Evolutionary conservation across 1,284 basidiomycete species (phyloP), one percentile per base, ranked within the genome.

Genomic region (Tylopilus sp.): DNA sequence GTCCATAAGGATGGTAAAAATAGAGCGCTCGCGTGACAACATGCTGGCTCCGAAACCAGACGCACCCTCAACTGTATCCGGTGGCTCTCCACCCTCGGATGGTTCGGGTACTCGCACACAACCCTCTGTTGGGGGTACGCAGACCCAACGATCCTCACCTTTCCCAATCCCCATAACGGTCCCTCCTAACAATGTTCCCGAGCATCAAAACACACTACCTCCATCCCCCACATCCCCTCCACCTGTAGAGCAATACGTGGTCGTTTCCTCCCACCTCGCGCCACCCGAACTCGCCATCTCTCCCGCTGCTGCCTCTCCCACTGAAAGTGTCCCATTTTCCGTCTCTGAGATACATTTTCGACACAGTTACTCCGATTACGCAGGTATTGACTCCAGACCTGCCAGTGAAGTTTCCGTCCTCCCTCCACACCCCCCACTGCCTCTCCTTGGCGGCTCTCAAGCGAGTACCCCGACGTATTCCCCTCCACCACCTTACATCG

Each of bases 281-380:
- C 66, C 69, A 41, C 68, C 64, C 5, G 74, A 69, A 59, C 53
- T 69, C 64, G 66, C 71, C 73, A 53, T 69, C 68, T 24, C 79
- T 77, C 39, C 67, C n/a, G 60, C 73, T 58, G 58, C 73, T 59
- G 67, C 53, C 44, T 91, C 91, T 15, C 90, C 90, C 26, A 89
- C 89, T 0, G 89, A 91, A 58, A 91, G 90, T 60, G 80, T 91
- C 60, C 89, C 90, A 1, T 81, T 88, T 70, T 89, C 91, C n/a
- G 84, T 90, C 49, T 90, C 89, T 2, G 90, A 91, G 52, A 83
- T 90, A 60, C 82, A 88, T 69, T 91, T 90, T 80, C 81, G 87
- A 57, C 83, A 87, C 66, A 84, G 82, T 65, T 79, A 78, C 59
- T 83, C 85, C 2, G 86, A 88, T 19, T 85, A 86, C 9, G 81